Evolutionary conservation across 306 rosid species (phyloP), one percentile per base, ranked within the genome.

Genomic region (Ammopiptanthus mongolicus): DNA sequence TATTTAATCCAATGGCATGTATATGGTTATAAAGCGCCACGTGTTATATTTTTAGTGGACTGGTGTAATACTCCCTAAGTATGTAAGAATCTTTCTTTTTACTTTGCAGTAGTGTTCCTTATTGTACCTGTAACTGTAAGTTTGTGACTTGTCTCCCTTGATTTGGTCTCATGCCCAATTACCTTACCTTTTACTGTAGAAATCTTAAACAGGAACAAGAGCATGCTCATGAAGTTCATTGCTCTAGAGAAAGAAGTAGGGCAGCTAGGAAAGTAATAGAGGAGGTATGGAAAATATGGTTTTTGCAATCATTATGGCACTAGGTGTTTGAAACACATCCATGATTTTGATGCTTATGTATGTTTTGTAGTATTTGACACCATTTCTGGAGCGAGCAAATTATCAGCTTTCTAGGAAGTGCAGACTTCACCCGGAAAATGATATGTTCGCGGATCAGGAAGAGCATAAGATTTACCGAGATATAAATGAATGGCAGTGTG

Each of bases 231-330:
- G 96, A 87, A 83, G 87, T 91, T 33, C 96, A 79, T 69, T 95
- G 98, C 82, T 95, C 98, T 47, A 83, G 98, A 81, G 96, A 90
- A 74, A 92, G 98, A 81, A 95, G 97, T 57, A 84, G 90, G 83
- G 87, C 84, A 41, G 97, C 97, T 8, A 76, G 89, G 96, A 82
- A 88, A 80, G 83, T 90, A 47, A 84, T 87, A 13, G 91, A 90
- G 77, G 82, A 91, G 90, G 97, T 90, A 80, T 69, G 60, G 12
- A n/a, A 29, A 44, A 76, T 17, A 6, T 57, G 46, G 18, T n/a
- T 33, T 80, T 64, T 13, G 55, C 64, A 62, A 47, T 46, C 39
- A 14, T 66, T 51, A 53, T 78, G n/a, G n/a, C n/a, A 21, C 37
- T 34, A 10, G 64, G 64, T 59, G 33, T 70, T 68, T 13, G 55